Percentiles rank a stretch among this genome's conserved stretches.
Evolutionary conservation across 805 yeast species (phyloP).

Genomic region (Candida alai): DNA sequence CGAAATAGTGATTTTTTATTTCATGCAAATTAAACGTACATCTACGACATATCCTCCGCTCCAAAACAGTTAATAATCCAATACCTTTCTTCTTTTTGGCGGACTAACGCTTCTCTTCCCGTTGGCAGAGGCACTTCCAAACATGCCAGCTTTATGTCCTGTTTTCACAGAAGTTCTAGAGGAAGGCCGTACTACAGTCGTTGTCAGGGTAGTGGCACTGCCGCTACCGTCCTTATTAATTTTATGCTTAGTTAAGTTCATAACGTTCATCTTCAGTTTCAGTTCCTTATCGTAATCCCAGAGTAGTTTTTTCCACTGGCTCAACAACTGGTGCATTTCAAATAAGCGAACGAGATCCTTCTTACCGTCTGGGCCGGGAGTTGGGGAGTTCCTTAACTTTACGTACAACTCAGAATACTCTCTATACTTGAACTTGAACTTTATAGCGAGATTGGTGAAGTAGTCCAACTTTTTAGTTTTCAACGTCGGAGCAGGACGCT

Average conservation of each 20-base stretch:
- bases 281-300: constrained; percentile 44
- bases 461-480: constrained; percentile 25
- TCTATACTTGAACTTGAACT: constrained; percentile 44
- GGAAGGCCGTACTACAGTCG: no score
- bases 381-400: constrained; percentile 7
- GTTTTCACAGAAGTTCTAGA: neutral
- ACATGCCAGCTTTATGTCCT: no score
- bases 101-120: constrained; percentile 3
- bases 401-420: constrained; percentile 48
- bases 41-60: neutral
- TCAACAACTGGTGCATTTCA: constrained; percentile 48
- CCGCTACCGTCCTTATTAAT: constrained; percentile 12
- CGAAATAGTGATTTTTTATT: no score
- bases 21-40: no score
- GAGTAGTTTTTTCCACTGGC: constrained; percentile 52
- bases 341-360: constrained; percentile 36
- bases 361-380: constrained; percentile 12
- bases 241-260: constrained; percentile 37
- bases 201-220: no score
- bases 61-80: constrained; percentile 3
- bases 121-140: neutral
- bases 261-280: constrained; percentile 28
- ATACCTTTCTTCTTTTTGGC: constrained; percentile 1
- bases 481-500: constrained; percentile 9
- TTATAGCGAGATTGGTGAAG: constrained; percentile 40